Conservation (phyloP, 23 red algal genomes). For the Gracilaria gracilis region DNA sequence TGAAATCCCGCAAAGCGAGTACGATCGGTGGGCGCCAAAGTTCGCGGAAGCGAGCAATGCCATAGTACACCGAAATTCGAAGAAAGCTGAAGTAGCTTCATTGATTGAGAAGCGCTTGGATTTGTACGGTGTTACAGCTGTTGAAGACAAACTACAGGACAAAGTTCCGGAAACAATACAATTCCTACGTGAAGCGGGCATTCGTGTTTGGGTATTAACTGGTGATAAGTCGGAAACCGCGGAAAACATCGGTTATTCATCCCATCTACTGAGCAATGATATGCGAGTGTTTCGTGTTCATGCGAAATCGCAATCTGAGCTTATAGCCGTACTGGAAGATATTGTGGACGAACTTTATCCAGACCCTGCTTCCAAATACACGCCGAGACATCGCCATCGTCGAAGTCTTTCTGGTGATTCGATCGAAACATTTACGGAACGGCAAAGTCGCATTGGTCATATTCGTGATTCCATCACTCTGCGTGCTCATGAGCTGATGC, state of each 20-base stretch:
- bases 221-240: constrained; percentile 93
- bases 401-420: constrained; percentile 7
- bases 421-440: constrained; percentile 33
- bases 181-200: constrained; percentile 89
- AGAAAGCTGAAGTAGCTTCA: constrained; percentile 53
- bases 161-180: constrained; percentile 81
- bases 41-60: constrained; percentile 63
- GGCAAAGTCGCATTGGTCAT: constrained; percentile 29
- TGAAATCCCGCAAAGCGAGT: constrained; percentile 54
- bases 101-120: constrained; percentile 80
- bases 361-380: neutral
- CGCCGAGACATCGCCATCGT: constrained; percentile 16
- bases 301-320: constrained; percentile 30
- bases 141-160: constrained; percentile 90
- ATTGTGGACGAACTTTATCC: constrained; percentile 38
- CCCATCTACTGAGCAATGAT: constrained; percentile 44
- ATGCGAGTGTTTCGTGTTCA: constrained; percentile 76
- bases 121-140: constrained; percentile 77
- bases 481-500: constrained; percentile 20
- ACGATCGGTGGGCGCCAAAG: constrained; percentile 44
- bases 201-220: constrained; percentile 90
- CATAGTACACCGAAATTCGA: constrained; percentile 50
- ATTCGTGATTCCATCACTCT: constrained; percentile 40
- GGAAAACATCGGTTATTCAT: constrained; percentile 89
- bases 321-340: constrained; percentile 10